These are phyloP conservation scores for Venturia nashicola DNA, from an alignment of 2,329 filamentous ascomycete genomes.

Conservation along the genomic window DNA sequence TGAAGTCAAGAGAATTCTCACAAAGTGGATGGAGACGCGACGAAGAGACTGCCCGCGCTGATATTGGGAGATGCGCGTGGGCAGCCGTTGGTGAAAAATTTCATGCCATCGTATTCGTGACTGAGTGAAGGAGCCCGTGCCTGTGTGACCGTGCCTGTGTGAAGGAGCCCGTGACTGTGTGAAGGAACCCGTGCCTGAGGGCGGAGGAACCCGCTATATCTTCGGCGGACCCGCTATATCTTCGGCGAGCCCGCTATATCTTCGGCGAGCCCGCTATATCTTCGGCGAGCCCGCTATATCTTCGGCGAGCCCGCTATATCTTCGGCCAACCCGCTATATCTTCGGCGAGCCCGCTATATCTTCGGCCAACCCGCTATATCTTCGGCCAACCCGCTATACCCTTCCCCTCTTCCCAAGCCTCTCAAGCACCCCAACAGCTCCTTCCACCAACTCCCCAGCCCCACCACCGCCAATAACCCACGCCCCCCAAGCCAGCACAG, in stretches of 20 bases:
- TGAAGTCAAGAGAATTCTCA: neutral
- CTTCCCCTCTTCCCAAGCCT: constrained; percentile 1
- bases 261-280: too few relatives aligned
- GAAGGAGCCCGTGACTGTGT: neutral
- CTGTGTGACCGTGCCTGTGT: too few relatives aligned
- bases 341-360: too few relatives aligned
- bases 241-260: too few relatives aligned
- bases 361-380: too few relatives aligned
- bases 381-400: too few relatives aligned
- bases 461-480: constrained; percentile 6
- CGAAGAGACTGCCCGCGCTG: neutral
- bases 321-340: too few relatives aligned
- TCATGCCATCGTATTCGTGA: neutral
- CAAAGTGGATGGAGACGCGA: neutral
- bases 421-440: constrained; percentile 7
- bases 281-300: too few relatives aligned
- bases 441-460: constrained; percentile 8
- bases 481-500: constrained; percentile 5
- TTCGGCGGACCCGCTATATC: too few relatives aligned
- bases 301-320: too few relatives aligned
- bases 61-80: neutral
- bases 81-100: neutral
- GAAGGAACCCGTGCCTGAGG: neutral
- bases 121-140: too few relatives aligned
- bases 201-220: too few relatives aligned